Conservation (phyloP, 78 protist genomes). For the Dictyostelium intermedium region DNA sequence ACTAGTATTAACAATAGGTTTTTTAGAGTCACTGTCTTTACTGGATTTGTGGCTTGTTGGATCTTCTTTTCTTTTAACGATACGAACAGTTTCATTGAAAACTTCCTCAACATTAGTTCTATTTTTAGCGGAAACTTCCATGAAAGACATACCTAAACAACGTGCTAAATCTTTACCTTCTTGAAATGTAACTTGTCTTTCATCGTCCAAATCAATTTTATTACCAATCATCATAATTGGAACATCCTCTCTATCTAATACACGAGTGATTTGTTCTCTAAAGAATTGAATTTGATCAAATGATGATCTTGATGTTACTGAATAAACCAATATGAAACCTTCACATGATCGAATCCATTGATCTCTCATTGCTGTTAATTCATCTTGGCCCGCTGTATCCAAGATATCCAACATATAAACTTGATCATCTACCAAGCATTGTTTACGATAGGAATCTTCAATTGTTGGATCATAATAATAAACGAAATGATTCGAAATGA, state of each 20-base stretch:
- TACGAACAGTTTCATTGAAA: conserved; percentile 35
- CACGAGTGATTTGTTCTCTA: conserved; percentile 87
- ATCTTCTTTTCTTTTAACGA: conserved; percentile 38
- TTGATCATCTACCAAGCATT: conserved; percentile 76
- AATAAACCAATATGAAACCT: conserved; percentile 98
- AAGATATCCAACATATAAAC: conserved; percentile 75
- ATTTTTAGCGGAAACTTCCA: conserved; percentile 88
- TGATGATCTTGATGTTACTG: conserved; percentile 91
- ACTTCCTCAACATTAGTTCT: conserved; percentile 91
- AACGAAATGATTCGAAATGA: conserved; percentile 61
- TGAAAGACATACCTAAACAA: conserved; percentile 77
- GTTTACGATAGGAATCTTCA: conserved; percentile 97
- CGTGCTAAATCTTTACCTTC: conserved; percentile 85
- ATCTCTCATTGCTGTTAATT: conserved; percentile 95
- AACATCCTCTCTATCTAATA: conserved; percentile 92
- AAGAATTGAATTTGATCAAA: conserved; percentile 94
- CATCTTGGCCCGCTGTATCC: conserved; percentile 98
- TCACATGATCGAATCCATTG: conserved; percentile 97
- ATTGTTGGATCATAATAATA: conserved; percentile 97
- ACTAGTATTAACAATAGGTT: neutral
- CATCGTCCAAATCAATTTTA: conserved; percentile 95
- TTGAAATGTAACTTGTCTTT: conserved; percentile 78
- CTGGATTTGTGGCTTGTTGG: neutral
- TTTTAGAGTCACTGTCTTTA: neutral
- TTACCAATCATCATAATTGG: conserved; percentile 99